Evolutionary conservation across 371 early-diverging fungal genomes (phyloP).

Genomic region (Mortierella sp.): DNA sequence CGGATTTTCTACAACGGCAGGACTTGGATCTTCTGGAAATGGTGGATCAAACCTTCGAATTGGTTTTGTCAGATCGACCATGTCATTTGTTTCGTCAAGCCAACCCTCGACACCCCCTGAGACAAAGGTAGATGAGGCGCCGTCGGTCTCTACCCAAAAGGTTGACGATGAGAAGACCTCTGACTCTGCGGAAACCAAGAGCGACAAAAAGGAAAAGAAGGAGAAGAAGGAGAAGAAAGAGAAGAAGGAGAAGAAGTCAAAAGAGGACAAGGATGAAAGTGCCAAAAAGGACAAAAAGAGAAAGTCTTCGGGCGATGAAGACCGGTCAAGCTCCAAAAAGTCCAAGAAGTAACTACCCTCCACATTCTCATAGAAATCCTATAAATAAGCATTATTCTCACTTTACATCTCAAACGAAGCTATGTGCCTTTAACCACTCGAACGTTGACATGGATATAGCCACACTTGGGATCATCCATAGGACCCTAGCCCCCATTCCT

Average conservation of each 20-base stretch:
- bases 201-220: conserved; percentile 32
- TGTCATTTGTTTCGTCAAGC: conserved; percentile 37
- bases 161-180: background rate
- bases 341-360: conserved; percentile 33
- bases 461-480: conserved; percentile 78
- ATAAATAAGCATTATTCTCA: background rate
- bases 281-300: conserved; percentile 44
- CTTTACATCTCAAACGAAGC: conserved; percentile 5
- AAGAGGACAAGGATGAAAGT: conserved; percentile 30
- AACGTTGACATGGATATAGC: conserved; percentile 81
- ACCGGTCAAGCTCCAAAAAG: conserved; percentile 35
- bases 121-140: background rate
- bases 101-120: conserved; percentile 22
- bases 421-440: conserved; percentile 70
- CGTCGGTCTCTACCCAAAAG: background rate
- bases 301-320: conserved; percentile 45
- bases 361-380: background rate
- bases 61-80: conserved; percentile 48
- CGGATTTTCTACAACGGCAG: conserved; percentile 45
- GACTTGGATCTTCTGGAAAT: conserved; percentile 39
- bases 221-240: conserved; percentile 32
- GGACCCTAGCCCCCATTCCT: conserved; percentile 72
- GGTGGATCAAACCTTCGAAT: conserved; percentile 40
- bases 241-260: conserved; percentile 25
- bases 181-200: conserved; percentile 9